These are phyloP conservation scores for Pyrus hybrid DNA, from an alignment of 331 rosid species.

Conservation along the genomic window DNA sequence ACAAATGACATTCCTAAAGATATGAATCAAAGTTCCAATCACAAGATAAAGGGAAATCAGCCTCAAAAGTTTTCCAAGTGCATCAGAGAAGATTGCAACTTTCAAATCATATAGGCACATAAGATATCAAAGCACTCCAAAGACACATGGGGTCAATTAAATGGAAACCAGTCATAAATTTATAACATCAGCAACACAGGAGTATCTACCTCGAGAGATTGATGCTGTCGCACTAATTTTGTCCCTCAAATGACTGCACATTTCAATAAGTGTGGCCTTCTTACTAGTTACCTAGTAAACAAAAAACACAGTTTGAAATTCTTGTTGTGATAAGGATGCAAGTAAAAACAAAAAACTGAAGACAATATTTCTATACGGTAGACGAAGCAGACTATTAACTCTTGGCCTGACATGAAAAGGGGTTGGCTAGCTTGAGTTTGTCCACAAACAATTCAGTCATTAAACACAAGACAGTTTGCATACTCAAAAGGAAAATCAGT, in stretches of 20 bases:
- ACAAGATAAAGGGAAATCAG: background rate
- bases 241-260: constrained; percentile 53
- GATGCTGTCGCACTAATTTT: constrained; percentile 61
- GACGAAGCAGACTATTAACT: background rate
- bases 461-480: background rate
- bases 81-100: background rate
- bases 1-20: background rate
- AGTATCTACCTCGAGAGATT: constrained; percentile 54
- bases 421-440: background rate
- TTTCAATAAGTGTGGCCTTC: constrained; percentile 74
- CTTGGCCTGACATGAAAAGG: background rate
- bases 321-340: background rate
- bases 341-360: background rate
- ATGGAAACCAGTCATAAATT: background rate
- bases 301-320: constrained; percentile 7
- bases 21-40: background rate
- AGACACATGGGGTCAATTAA: background rate
- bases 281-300: constrained; percentile 72
- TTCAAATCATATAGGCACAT: background rate
- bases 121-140: background rate
- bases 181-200: constrained; percentile 7
- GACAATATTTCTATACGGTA: background rate
- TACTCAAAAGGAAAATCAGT: constrained; percentile 1
- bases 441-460: constrained; percentile 10
- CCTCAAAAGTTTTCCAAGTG: background rate